Percentiles rank a stretch among this genome's conserved stretches.
Conservation (phyloP, 2,329 filamentous ascomycete genomes). For the Xylariaceae sp. region DNA sequence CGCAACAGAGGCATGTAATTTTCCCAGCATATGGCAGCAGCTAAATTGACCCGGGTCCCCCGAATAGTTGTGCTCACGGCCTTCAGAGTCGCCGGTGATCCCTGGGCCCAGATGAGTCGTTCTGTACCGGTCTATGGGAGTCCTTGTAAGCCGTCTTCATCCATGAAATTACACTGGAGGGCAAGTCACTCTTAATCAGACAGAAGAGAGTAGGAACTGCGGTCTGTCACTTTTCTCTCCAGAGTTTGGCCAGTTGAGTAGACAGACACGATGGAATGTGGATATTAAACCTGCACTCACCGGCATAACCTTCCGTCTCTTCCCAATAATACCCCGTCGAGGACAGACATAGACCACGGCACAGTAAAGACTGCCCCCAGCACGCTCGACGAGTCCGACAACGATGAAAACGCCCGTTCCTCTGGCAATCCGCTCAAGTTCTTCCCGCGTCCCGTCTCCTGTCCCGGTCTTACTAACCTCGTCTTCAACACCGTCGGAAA, state of each 20-base stretch:
- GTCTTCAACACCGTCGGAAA: slow-evolving; percentile 19
- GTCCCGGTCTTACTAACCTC: slow-evolving; percentile 40
- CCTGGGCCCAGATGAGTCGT: slow-evolving; percentile 84
- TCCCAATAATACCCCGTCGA: slow-evolving; percentile 66
- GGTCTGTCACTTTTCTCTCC: too few species aligned
- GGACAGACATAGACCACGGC: slow-evolving; percentile 79
- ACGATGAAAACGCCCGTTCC: slow-evolving; percentile 81
- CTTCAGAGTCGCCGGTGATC: slow-evolving; percentile 70
- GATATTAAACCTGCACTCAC: slow-evolving; percentile 42
- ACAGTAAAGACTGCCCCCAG: slow-evolving; percentile 82
- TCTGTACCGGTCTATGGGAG: slow-evolving; percentile 50
- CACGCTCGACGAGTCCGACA: slow-evolving; percentile 72
- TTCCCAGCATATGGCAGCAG: slow-evolving; percentile 92
- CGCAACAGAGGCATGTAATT: slow-evolving; percentile 91
- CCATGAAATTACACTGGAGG: too few species aligned
- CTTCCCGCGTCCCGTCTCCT: slow-evolving; percentile 72
- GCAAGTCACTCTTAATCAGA: too few species aligned
- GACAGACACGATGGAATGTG: neutral
- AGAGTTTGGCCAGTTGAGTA: neutral
- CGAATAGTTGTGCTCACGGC: slow-evolving; percentile 77
- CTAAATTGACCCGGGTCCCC: slow-evolving; percentile 75
- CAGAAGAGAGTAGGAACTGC: too few species aligned
- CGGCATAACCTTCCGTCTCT: slow-evolving; percentile 89
- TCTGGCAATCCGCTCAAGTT: slow-evolving; percentile 68
- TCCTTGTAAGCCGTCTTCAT: slow-evolving; percentile 8